Conservation (phyloP, 257 asterid species). For the Solanum piurae region DNA sequence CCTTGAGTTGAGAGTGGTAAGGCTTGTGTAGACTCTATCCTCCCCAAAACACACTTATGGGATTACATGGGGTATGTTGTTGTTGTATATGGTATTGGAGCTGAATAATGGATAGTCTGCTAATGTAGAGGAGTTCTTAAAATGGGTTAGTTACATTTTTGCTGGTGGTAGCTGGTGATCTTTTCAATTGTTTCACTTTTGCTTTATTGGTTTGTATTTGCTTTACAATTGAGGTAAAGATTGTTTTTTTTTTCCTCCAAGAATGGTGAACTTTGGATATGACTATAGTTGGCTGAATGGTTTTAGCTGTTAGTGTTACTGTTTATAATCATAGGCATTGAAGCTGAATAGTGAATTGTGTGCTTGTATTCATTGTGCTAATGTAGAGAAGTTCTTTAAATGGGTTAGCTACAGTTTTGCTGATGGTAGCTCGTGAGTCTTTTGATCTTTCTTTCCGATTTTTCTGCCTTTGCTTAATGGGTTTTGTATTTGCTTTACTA, state of each 20-base stretch:
- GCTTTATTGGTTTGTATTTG: background rate
- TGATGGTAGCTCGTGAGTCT: conserved; percentile 82
- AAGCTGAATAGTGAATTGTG: background rate
- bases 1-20: background rate
- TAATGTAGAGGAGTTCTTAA: conserved; percentile 41
- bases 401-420: conserved; percentile 92
- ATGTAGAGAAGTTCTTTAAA: conserved; percentile 13
- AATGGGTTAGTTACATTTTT: conserved; percentile 88
- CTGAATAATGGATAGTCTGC: background rate
- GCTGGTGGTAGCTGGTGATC: conserved; percentile 67
- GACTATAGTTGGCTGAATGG: background rate
- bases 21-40: background rate
- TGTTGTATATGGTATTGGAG: background rate
- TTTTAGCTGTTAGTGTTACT: background rate
- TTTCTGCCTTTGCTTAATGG: background rate
- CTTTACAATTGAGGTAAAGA: background rate
- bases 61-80: background rate
- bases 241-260: background rate
- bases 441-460: background rate
- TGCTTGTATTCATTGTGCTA: background rate
- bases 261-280: background rate
- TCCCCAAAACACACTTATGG: background rate
- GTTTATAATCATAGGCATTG: background rate
- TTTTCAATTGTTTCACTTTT: background rate
- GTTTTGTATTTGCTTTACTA: background rate